Evolutionary conservation across 2,329 filamentous ascomycete genomes (phyloP).

Genomic region (Geosmithia morbida): DNA sequence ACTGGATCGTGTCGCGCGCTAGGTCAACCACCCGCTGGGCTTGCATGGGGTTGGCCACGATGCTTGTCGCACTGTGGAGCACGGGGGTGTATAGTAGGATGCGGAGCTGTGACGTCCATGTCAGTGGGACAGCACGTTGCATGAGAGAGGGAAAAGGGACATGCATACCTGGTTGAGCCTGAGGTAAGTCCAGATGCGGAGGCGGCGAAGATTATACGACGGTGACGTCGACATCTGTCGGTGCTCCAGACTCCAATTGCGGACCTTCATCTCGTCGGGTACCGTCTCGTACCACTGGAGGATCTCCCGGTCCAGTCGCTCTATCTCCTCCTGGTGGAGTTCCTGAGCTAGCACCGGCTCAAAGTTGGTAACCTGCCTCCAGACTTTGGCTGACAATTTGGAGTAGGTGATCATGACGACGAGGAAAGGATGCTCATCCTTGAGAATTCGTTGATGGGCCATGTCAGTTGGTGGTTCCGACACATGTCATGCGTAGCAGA

Average conservation of each 20-base stretch:
- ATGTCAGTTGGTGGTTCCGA: slow-evolving; percentile 8
- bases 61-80: slow-evolving; percentile 70
- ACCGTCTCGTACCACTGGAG: slow-evolving; percentile 75
- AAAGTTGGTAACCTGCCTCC: slow-evolving; percentile 62
- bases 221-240: slow-evolving; percentile 36
- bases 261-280: slow-evolving; percentile 44
- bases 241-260: slow-evolving; percentile 37
- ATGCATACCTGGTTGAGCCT: slow-evolving; percentile 57
- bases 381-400: slow-evolving; percentile 71
- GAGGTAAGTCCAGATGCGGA: slow-evolving; percentile 74
- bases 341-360: slow-evolving; percentile 46
- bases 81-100: slow-evolving; percentile 82
- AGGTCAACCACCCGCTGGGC: slow-evolving; percentile 63
- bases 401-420: slow-evolving; percentile 78
- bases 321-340: slow-evolving; percentile 60
- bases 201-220: slow-evolving; percentile 53
- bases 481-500: no score
- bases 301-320: slow-evolving; percentile 69
- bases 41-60: slow-evolving; percentile 58
- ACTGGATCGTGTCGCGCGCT: slow-evolving; percentile 62
- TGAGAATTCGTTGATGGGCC: no score
- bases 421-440: slow-evolving; percentile 53
- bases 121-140: no score
- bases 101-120: slow-evolving; percentile 38
- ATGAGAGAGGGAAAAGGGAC: not conserved